These are phyloP conservation scores for Eimeria sp. DNA, from an alignment of 169 alveolate species.

Conservation along the genomic window DNA sequence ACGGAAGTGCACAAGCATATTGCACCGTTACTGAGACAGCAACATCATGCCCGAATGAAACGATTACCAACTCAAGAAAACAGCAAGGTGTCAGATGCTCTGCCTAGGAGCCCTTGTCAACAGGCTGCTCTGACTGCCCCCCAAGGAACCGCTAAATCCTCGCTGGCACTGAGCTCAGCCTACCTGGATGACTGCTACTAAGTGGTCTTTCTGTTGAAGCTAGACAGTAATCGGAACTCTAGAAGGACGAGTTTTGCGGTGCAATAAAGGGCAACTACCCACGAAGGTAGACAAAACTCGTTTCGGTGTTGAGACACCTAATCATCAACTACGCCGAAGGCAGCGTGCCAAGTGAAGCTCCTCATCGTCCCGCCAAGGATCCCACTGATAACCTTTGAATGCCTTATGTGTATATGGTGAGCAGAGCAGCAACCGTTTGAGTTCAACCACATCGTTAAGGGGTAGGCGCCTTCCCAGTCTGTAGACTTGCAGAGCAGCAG, in stretches of 20 bases:
- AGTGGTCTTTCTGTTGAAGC: background rate
- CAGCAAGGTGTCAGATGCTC: background rate
- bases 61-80: background rate
- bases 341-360: background rate
- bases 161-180: background rate
- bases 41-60: background rate
- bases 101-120: background rate
- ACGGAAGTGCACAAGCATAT: too few species aligned
- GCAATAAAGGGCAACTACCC: background rate
- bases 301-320: background rate
- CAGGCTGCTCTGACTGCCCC: background rate
- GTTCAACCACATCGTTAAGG: background rate
- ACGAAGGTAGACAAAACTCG: background rate
- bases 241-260: background rate
- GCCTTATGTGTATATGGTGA: background rate
- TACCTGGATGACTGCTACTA: background rate
- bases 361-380: slow-evolving; percentile 1
- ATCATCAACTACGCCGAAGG: background rate
- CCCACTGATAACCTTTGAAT: background rate
- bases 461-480: background rate
- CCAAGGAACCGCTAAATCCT: background rate
- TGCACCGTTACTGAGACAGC: background rate
- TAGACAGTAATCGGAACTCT: too few species aligned
- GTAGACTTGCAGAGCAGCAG: background rate
- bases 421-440: slow-evolving; percentile 8